Percentiles rank a stretch among this genome's conserved stretches.
These are phyloP conservation scores for Aspergillus diversus DNA, from an alignment of 495 filamentous ascomycete species.

Conservation along the genomic window DNA sequence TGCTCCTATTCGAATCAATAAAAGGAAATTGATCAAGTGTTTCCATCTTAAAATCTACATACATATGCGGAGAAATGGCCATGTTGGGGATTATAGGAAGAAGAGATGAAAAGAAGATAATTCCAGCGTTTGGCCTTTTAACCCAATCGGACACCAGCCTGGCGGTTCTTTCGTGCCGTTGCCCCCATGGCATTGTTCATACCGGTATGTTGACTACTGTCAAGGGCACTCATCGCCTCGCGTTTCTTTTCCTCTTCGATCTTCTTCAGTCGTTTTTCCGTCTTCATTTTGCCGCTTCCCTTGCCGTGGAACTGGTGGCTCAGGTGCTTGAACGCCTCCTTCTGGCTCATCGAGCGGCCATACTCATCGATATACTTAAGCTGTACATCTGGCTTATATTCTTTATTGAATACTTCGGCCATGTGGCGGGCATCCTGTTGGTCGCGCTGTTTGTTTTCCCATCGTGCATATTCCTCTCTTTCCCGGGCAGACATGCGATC, in stretches of 20 bases:
- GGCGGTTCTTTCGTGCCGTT: constrained; percentile 77
- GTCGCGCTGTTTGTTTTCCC: constrained; percentile 86
- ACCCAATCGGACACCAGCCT: constrained; percentile 86
- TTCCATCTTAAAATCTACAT: constrained; percentile 1
- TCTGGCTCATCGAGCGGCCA: constrained; percentile 82
- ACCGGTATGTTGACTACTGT: constrained; percentile 78
- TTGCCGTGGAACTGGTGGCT: constrained; percentile 98
- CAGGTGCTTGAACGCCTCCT: constrained; percentile 95
- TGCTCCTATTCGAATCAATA: no score
- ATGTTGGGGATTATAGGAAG: background rate
- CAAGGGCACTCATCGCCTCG: constrained; percentile 77
- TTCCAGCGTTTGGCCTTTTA: constrained; percentile 33
- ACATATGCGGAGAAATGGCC: background rate
- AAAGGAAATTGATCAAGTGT: background rate
- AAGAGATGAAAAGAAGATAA: no score
- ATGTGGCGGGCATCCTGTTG: constrained; percentile 77
- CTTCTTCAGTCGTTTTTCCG: constrained; percentile 94
- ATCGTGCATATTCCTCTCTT: constrained; percentile 84
- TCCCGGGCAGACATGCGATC: constrained; percentile 88
- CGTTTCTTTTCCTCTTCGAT: constrained; percentile 92
- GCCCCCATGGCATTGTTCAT: constrained; percentile 78
- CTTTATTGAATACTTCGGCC: constrained; percentile 79
- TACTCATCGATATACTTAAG: constrained; percentile 88
- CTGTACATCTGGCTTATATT: constrained; percentile 88
- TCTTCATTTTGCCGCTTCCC: constrained; percentile 96